phyloP scores from a whole-genome alignment of 768 basidiomycete genomes.

The Hysterangium stoloniferum region DNA sequence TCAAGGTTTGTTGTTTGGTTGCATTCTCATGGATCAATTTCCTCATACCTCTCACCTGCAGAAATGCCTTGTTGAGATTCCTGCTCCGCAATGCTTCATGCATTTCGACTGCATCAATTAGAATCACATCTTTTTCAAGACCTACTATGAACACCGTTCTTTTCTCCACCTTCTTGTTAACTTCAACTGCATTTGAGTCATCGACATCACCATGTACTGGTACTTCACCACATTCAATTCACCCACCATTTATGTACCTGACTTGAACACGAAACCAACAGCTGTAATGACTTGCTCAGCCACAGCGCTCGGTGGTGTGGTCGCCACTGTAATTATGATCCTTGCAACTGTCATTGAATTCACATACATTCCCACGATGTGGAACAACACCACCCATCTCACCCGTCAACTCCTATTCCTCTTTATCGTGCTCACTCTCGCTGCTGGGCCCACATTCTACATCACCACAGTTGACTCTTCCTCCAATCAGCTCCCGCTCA shows the following conservation, averaged over 20 bases:
- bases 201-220: slow-evolving; percentile 91
- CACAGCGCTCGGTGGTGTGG: slow-evolving; percentile 88
- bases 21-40: neutral
- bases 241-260: slow-evolving; percentile 68
- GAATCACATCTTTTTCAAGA: slow-evolving; percentile 97
- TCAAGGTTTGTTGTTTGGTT: slow-evolving; percentile 55
- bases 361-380: slow-evolving; percentile 95
- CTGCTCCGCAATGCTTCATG: slow-evolving; percentile 91
- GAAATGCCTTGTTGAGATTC: slow-evolving; percentile 86
- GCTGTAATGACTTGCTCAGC: slow-evolving; percentile 89
- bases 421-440: slow-evolving; percentile 84
- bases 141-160: slow-evolving; percentile 95
- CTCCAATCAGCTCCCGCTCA: slow-evolving; percentile 65
- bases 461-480: slow-evolving; percentile 76
- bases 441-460: slow-evolving; percentile 91
- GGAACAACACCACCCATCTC: slow-evolving; percentile 97
- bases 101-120: slow-evolving; percentile 96
- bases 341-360: slow-evolving; percentile 91
- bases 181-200: slow-evolving; percentile 99
- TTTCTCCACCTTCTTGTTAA: slow-evolving; percentile 97
- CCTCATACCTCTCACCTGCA: slow-evolving; percentile 23
- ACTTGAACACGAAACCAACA: slow-evolving; percentile 41
- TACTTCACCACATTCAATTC: slow-evolving; percentile 96
- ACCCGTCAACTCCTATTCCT: slow-evolving; percentile 88
- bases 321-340: slow-evolving; percentile 96